Evolutionary conservation across 129 eudicot species (phyloP).

Genomic region (Smallanthus sonchifolius): DNA sequence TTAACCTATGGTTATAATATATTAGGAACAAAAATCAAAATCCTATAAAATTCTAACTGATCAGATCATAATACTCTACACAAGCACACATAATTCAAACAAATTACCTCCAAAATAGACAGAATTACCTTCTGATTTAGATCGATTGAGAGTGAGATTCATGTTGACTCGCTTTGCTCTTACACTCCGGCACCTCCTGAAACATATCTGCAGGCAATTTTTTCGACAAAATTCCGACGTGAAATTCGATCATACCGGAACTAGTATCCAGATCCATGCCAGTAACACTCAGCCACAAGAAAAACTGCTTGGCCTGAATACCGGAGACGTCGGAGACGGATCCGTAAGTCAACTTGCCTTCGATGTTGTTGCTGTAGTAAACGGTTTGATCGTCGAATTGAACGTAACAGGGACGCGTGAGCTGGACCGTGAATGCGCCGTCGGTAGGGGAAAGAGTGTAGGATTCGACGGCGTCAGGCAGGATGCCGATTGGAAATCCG

Average conservation of each 20-base stretch:
- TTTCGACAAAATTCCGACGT: conserved; percentile 65
- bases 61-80: neutral
- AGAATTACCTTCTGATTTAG: conserved; percentile 22
- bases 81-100: neutral
- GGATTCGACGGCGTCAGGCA: conserved; percentile 58
- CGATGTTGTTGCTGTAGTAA: conserved; percentile 41
- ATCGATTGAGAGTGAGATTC: neutral
- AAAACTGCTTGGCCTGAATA: conserved; percentile 69
- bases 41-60: neutral
- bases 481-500: conserved; percentile 71
- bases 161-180: conserved; percentile 33
- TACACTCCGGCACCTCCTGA: conserved; percentile 49
- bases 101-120: neutral
- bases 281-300: conserved; percentile 65
- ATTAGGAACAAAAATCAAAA: neutral
- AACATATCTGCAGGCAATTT: conserved; percentile 60
- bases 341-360: conserved; percentile 61
- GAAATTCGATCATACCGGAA: conserved; percentile 49
- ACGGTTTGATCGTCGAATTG: conserved; percentile 58
- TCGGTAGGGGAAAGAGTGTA: conserved; percentile 46
- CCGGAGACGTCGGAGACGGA: conserved; percentile 62
- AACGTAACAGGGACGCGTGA: conserved; percentile 59
- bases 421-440: conserved; percentile 46
- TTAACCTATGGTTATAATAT: neutral
- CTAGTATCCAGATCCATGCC: conserved; percentile 54